Evolutionary conservation across 2,329 filamentous ascomycete genomes (phyloP).

Genomic region (Stromatinia cepivora): DNA sequence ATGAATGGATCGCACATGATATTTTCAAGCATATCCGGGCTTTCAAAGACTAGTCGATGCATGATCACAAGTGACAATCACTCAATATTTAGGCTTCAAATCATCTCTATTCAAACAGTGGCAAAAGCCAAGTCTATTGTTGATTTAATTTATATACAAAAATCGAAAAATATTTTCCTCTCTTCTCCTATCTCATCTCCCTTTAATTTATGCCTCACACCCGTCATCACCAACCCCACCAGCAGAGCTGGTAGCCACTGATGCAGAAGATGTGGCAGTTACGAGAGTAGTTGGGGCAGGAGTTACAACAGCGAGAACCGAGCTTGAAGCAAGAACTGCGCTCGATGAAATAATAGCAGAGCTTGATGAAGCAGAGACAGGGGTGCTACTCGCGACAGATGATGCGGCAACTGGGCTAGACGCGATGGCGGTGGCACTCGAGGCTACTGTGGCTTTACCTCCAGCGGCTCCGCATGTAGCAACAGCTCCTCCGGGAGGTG

Average conservation of each 20-base stretch:
- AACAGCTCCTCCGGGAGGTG: slow-evolving; percentile 32
- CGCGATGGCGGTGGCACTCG: not conserved
- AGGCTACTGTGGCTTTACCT: not conserved
- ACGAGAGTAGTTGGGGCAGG: not conserved
- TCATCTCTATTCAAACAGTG: not conserved
- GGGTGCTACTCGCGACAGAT: not conserved
- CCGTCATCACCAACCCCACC: slow-evolving; percentile 1
- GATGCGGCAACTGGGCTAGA: not conserved
- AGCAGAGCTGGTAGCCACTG: not conserved
- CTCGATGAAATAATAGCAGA: not conserved
- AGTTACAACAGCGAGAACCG: not conserved
- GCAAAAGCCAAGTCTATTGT: not conserved
- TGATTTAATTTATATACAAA: slow-evolving; percentile 17
- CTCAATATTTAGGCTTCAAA: not conserved
- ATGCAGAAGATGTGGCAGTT: slow-evolving; percentile 1
- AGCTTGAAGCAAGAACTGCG: not conserved
- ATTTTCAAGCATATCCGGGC: not conserved
- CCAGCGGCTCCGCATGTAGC: slow-evolving; percentile 24
- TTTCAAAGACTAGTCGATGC: not conserved
- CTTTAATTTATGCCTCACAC: slow-evolving; percentile 15
- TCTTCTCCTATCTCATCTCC: too few species aligned
- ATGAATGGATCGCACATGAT: not conserved
- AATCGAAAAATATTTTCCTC: not conserved
- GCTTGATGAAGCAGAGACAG: not conserved
- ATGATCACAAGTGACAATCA: not conserved